These are phyloP conservation scores for Protea cynaroides DNA, from an alignment of 164 flowering plant species.

Conservation along the genomic window DNA sequence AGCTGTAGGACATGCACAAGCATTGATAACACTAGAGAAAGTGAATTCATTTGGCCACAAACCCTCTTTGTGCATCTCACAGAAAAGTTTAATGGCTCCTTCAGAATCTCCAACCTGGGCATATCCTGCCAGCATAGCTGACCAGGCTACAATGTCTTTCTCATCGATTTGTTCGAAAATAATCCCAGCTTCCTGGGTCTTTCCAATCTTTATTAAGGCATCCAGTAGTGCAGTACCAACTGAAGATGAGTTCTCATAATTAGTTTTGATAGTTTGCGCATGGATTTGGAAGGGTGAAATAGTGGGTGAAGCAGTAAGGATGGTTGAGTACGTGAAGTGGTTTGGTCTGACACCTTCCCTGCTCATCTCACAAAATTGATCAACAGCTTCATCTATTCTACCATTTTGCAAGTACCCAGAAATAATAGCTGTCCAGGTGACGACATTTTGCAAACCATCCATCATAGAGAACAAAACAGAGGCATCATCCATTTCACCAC, in stretches of 20 bases:
- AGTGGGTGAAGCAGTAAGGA: constrained; percentile 55
- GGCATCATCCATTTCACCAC: constrained; percentile 55
- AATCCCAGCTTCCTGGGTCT: constrained; percentile 46
- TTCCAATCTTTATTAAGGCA: constrained; percentile 58
- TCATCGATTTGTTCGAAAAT: constrained; percentile 55
- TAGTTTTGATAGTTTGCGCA: constrained; percentile 62
- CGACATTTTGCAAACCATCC: constrained; percentile 49
- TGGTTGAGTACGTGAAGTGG: constrained; percentile 66
- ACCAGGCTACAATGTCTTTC: constrained; percentile 90
- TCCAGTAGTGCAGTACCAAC: constrained; percentile 85
- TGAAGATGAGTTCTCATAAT: constrained; percentile 43
- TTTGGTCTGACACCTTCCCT: constrained; percentile 66
- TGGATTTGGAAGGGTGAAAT: constrained; percentile 64
- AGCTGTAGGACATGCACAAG: constrained; percentile 60
- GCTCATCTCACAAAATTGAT: constrained; percentile 56
- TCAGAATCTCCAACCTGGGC: constrained; percentile 62
- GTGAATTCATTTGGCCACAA: constrained; percentile 67
- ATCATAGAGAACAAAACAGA: constrained; percentile 40
- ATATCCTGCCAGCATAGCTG: constrained; percentile 86
- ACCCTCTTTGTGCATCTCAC: constrained; percentile 39
- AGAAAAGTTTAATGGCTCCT: constrained; percentile 44
- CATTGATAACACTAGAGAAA: constrained; percentile 68
- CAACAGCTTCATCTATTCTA: constrained; percentile 32
- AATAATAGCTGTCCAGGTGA: constrained; percentile 91
- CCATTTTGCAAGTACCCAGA: constrained; percentile 65